Percentiles rank a stretch among this genome's conserved stretches.
These are phyloP conservation scores for Colletotrichum eleusines DNA, from an alignment of 2,329 filamentous ascomycete genomes.

Conservation along the genomic window DNA sequence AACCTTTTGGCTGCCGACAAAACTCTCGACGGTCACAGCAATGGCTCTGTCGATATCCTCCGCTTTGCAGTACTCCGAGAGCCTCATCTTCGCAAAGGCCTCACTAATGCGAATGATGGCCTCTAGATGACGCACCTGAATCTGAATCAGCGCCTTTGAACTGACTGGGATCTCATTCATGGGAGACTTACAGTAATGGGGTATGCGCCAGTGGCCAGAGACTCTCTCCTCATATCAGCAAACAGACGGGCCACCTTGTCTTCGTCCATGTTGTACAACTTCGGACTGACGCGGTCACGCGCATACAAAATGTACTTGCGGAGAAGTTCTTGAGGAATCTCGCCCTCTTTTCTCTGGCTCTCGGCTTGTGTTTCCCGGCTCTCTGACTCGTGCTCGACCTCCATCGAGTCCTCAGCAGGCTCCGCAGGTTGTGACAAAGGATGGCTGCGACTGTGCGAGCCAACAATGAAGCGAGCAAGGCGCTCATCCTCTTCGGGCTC, in stretches of 20 bases:
- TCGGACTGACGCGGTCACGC: constrained; percentile 87
- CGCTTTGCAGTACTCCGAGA: constrained; percentile 93
- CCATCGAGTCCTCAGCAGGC: constrained; percentile 66
- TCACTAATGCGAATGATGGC: constrained; percentile 97
- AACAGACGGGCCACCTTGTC: constrained; percentile 96
- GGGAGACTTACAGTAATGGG: constrained; percentile 88
- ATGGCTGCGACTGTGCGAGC: constrained; percentile 92
- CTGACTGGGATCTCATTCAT: neutral
- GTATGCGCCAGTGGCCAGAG: constrained; percentile 92
- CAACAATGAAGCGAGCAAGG: constrained; percentile 93
- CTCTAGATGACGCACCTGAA: constrained; percentile 93
- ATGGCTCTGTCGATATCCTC: constrained; percentile 97
- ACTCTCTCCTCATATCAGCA: constrained; percentile 95
- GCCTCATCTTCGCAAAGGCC: constrained; percentile 95
- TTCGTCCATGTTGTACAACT: constrained; percentile 97
- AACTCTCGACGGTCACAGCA: constrained; percentile 94
- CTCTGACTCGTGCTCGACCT: constrained; percentile 70
- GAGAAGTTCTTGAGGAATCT: constrained; percentile 90
- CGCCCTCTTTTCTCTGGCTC: constrained; percentile 63
- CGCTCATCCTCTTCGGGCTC: constrained; percentile 93
- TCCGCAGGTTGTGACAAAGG: constrained; percentile 70
- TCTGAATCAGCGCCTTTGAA: constrained; percentile 18
- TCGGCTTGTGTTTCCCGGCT: constrained; percentile 52
- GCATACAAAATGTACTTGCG: constrained; percentile 98
- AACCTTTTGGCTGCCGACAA: constrained; percentile 95